Evolutionary conservation across 805 yeast genomes (phyloP), one percentile per base, ranked within the genome.

Genomic region (Saccharomycopsis synnaedendra): DNA sequence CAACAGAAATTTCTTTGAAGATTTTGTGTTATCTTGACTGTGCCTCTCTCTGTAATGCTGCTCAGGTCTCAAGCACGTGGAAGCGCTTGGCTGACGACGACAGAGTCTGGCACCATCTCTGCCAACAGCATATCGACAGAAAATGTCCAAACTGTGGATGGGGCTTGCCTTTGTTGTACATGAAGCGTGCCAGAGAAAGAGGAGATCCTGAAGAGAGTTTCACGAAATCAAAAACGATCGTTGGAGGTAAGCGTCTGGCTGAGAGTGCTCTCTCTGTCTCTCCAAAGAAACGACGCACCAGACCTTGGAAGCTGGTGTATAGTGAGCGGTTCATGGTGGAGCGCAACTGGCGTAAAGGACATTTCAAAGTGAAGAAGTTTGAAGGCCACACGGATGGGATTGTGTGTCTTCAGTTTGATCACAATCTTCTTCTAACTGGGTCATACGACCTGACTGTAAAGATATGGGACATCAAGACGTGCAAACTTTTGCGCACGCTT

Each of bases 81-180:
- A 80, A 85, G 60, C 68, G 69, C 48, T 68, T 93, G 50, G 97
- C 98, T 1, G 96, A 93, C 63, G 97, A 90, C 61, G 97, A 93
- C 60, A 68, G 94, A 44, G 97, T 93, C 3, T 93, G 98, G 98
- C 93, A 90, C 61, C 89, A 90, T 56, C 82, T 93, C 88, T 93
- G 98, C 61, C 96, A 88, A 61, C 98, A 93, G 65, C 98, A 93
- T 64, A 93, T 93, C 47, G 98, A 93, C 65, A 74, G 95, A 51
- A 93, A 93, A 64, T 93, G 98, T 67, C 95, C 96, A 38, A 86
- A 86, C 60, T 93, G 98, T 67, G 98, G 98, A 10, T 93, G 98
- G 98, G 98, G 98, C 4, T 71, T 93, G 54, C 98, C 98, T 3
- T 67, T 93, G 51, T 76, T 93, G 78, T 96, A 88, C 58, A 86